phyloP scores from a whole-genome alignment of 1,284 basidiomycete species.

The Coniferiporia sulphurascens region DNA sequence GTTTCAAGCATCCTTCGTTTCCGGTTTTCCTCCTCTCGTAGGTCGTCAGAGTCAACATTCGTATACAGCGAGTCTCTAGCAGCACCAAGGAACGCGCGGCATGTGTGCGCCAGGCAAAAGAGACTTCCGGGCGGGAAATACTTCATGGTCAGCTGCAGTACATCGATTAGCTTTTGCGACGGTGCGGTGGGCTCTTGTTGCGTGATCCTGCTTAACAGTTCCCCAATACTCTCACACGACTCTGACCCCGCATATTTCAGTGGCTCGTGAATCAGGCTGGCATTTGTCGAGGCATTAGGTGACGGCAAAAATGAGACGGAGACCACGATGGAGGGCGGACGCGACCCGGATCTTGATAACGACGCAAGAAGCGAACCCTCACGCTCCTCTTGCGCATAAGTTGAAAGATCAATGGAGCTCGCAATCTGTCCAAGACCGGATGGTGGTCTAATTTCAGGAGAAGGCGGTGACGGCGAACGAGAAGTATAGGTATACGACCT shows the following conservation, averaged over 20 bases:
- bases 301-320: conserved; percentile 2
- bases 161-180: conserved; percentile 6
- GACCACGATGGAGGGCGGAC: conserved; percentile 2
- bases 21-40: conserved; percentile 6
- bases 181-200: neutral
- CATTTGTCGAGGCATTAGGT: neutral
- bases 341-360: conserved; percentile 2
- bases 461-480: conserved; percentile 19
- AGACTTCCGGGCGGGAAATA: conserved; percentile 5
- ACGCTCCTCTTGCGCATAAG: conserved; percentile 15
- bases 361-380: conserved; percentile 9
- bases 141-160: conserved; percentile 1
- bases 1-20: conserved; percentile 6
- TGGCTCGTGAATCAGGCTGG: neutral
- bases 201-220: neutral
- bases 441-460: conserved; percentile 18
- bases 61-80: conserved; percentile 5
- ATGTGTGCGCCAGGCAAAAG: conserved; percentile 5
- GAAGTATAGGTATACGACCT: conserved; percentile 13
- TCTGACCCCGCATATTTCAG: neutral
- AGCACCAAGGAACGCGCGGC: neutral
- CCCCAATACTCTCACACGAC: neutral
- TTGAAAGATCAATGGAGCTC: conserved; percentile 11
- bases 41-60: conserved; percentile 7
- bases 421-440: conserved; percentile 15